phyloP scores from a whole-genome alignment of 768 basidiomycete genomes.

The Boletus subcaerulescens region DNA sequence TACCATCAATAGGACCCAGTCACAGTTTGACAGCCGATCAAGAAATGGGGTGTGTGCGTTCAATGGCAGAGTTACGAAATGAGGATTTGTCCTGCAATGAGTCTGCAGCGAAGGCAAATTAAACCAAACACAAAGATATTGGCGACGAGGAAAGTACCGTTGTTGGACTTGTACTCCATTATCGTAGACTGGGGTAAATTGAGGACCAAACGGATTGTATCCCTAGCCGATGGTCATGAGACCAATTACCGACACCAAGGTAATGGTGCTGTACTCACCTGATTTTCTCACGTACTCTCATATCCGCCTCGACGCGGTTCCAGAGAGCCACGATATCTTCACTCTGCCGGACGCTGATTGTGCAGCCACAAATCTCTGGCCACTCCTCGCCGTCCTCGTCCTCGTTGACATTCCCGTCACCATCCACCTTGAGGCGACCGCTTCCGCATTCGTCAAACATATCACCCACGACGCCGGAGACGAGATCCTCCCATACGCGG shows the following conservation, averaged over 20 bases:
- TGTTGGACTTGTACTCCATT: constrained; percentile 96
- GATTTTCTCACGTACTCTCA: constrained; percentile 75
- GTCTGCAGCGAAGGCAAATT: constrained; percentile 42
- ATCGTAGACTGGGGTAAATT: constrained; percentile 72
- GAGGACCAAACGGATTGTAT: constrained; percentile 74
- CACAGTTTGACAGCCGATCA: constrained; percentile 4
- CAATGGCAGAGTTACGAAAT: constrained; percentile 66
- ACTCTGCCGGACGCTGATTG: constrained; percentile 87
- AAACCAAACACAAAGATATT: background rate
- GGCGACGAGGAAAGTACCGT: constrained; percentile 43
- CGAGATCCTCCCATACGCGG: constrained; percentile 86
- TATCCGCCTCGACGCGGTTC: constrained; percentile 81
- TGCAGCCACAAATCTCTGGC: constrained; percentile 92
- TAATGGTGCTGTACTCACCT: constrained; percentile 48
- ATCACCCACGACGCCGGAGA: constrained; percentile 86
- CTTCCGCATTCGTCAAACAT: constrained; percentile 71
- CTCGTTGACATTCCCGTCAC: constrained; percentile 36
- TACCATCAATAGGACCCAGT: background rate
- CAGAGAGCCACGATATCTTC: constrained; percentile 95
- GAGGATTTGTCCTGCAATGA: constrained; percentile 88
- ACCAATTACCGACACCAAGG: constrained; percentile 28
- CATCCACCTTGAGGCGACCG: constrained; percentile 27
- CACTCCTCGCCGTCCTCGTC: constrained; percentile 43
- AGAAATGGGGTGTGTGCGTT: constrained; percentile 36
- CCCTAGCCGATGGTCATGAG: constrained; percentile 43